A percentile compares a stretch with the other conserved stretches of the same genome.
Conservation (phyloP, 2,329 filamentous ascomycete species). For the Ceratocystis papillata region DNA sequence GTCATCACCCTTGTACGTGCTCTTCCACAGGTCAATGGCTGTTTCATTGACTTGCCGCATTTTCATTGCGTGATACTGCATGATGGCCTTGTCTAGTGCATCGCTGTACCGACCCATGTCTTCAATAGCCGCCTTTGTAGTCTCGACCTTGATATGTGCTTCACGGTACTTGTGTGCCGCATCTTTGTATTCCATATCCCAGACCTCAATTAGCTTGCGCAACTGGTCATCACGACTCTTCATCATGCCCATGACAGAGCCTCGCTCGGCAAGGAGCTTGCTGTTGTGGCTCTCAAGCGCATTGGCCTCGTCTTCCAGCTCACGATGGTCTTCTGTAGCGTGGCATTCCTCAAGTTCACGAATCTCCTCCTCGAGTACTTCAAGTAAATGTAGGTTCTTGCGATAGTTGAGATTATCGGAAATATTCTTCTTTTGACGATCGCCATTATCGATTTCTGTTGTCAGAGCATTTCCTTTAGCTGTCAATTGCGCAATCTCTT, state of each 20-base stretch:
- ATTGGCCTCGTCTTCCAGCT: conserved; percentile 58
- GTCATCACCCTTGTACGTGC: conserved; percentile 92
- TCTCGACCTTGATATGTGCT: conserved; percentile 78
- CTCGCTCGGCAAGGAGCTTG: conserved; percentile 59
- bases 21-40: conserved; percentile 91
- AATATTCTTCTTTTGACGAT: conserved; percentile 76
- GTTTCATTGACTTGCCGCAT: conserved; percentile 98
- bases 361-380: conserved; percentile 59
- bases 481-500: conserved; percentile 56
- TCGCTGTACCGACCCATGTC: conserved; percentile 72
- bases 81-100: conserved; percentile 90
- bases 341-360: conserved; percentile 63
- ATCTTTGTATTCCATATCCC: conserved; percentile 75
- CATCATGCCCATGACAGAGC: conserved; percentile 64
- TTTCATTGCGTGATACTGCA: conserved; percentile 91
- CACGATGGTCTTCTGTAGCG: conserved; percentile 69
- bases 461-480: conserved; percentile 66
- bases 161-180: conserved; percentile 73
- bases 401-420: conserved; percentile 80
- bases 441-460: conserved; percentile 65
- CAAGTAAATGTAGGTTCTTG: conserved; percentile 57
- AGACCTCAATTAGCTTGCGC: conserved; percentile 60
- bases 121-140: conserved; percentile 84
- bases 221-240: conserved; percentile 78
- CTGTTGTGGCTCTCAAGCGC: conserved; percentile 58